These are phyloP conservation scores for Oldenlandia corymbosa DNA, from an alignment of 257 asterid genomes.

Conservation along the genomic window DNA sequence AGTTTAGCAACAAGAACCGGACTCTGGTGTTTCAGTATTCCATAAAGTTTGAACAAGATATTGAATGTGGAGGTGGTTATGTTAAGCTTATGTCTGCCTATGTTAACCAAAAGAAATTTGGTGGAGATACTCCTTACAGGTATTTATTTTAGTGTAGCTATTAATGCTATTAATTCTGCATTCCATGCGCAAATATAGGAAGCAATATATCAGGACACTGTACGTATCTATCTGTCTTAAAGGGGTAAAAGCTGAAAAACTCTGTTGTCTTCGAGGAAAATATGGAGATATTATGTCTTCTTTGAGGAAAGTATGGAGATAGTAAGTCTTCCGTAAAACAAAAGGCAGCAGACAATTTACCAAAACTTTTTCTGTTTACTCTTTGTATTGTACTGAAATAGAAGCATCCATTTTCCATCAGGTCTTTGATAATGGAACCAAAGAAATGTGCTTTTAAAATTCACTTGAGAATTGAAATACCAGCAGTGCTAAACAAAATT, in stretches of 20 bases:
- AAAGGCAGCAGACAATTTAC: neutral
- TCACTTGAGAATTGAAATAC: no score
- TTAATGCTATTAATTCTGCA: neutral
- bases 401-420: neutral
- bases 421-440: neutral
- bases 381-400: neutral
- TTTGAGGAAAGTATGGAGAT: no score
- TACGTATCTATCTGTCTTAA: neutral
- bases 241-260: neutral
- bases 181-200: neutral
- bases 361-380: neutral
- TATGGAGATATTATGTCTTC: no score
- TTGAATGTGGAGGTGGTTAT: conserved; percentile 95
- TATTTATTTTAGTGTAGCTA: conserved; percentile 6
- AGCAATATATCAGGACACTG: no score
- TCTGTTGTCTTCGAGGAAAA: neutral
- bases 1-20: conserved; percentile 80
- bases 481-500: no score
- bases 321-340: neutral
- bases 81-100: conserved; percentile 84
- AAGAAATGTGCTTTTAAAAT: neutral
- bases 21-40: conserved; percentile 87
- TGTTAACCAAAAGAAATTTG: conserved; percentile 90
- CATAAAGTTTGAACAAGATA: conserved; percentile 84
- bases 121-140: conserved; percentile 99